Percentiles rank a stretch among this genome's conserved stretches.
Conservation (phyloP, 129 eudicot species). For the Tanacetum coccineum region DNA sequence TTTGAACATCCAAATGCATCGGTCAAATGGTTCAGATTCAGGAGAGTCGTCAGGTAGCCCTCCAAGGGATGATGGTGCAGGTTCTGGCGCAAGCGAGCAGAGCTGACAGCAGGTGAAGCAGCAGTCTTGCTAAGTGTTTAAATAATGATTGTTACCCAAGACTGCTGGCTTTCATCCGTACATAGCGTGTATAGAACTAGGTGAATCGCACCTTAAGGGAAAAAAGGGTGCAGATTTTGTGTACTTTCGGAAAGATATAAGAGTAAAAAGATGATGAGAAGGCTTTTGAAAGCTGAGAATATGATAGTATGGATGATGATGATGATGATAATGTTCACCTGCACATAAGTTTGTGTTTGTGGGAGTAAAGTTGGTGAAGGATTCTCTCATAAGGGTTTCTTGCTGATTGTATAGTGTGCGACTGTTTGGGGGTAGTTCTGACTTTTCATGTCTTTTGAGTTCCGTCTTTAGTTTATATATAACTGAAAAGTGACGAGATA, state of each 20-base stretch:
- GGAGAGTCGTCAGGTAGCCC: constrained; percentile 44
- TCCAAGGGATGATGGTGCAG: constrained; percentile 24
- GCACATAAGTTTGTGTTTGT: constrained; percentile 26
- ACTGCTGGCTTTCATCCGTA: constrained; percentile 37
- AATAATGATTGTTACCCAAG: constrained; percentile 25
- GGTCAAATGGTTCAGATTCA: constrained; percentile 44
- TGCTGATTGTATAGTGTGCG: constrained; percentile 35
- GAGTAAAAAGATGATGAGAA: constrained; percentile 17
- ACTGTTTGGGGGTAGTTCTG: constrained; percentile 21
- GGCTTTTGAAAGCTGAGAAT: constrained; percentile 26
- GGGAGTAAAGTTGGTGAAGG: constrained; percentile 20
- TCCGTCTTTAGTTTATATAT: constrained; percentile 25
- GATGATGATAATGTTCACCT: constrained; percentile 23
- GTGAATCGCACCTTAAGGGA: constrained; percentile 16
- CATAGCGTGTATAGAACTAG: constrained; percentile 40
- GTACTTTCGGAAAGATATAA: constrained; percentile 32
- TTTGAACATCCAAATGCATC: constrained; percentile 50
- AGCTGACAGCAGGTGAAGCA: constrained; percentile 35
- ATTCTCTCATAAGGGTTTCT: constrained; percentile 6
- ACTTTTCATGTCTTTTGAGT: constrained; percentile 28
- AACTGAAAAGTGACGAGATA: constrained; percentile 18
- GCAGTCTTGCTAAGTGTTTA: constrained; percentile 31
- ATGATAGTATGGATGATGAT: constrained; percentile 7
- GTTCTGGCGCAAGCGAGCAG: constrained; percentile 30
- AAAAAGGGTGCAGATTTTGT: constrained; percentile 43